phyloP scores from a whole-genome alignment of 495 filamentous ascomycete species.

The Trichocladium uniseriatum region DNA sequence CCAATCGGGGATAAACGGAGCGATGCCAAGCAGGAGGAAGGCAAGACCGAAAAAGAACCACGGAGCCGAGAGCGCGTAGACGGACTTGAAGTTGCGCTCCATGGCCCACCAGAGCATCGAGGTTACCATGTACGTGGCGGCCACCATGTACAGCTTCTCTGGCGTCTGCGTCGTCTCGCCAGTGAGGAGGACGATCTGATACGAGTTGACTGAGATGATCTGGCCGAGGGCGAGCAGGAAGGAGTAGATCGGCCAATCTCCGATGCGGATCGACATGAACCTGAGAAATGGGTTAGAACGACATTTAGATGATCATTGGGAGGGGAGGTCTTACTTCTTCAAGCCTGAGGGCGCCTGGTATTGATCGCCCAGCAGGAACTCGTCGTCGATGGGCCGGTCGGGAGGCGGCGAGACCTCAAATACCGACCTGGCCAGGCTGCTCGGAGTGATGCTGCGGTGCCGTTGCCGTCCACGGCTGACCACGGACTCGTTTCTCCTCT shows the following conservation, averaged over 20 bases:
- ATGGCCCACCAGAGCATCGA: constrained; percentile 55
- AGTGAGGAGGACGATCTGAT: constrained; percentile 57
- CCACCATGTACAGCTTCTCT: constrained; percentile 53
- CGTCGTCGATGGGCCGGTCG: constrained; percentile 22
- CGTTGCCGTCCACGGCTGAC: constrained; percentile 25
- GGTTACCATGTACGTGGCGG: constrained; percentile 50
- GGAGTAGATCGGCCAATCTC: constrained; percentile 66
- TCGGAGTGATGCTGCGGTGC: constrained; percentile 25
- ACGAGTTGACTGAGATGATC: constrained; percentile 57
- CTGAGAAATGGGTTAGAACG: not conserved
- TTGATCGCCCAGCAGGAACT: constrained; percentile 54
- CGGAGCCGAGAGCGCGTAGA: constrained; percentile 47
- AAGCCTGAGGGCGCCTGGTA: constrained; percentile 60
- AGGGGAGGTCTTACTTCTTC: constrained; percentile 36
- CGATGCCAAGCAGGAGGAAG: constrained; percentile 55
- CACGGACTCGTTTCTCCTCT: constrained; percentile 20
- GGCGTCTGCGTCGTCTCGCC: constrained; percentile 52
- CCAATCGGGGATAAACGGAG: constrained; percentile 42
- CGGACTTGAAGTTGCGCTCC: constrained; percentile 47
- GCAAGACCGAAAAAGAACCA: constrained; percentile 55
- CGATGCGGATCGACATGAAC: constrained; percentile 32
- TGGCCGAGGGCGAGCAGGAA: constrained; percentile 60
- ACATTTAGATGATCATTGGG: constrained; percentile 7
- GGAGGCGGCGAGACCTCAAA: constrained; percentile 25
- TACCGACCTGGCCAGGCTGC: constrained; percentile 20